These are phyloP conservation scores for Talaromyces stipitatus DNA, from an alignment of 495 filamentous ascomycete genomes.

Conservation along the genomic window DNA sequence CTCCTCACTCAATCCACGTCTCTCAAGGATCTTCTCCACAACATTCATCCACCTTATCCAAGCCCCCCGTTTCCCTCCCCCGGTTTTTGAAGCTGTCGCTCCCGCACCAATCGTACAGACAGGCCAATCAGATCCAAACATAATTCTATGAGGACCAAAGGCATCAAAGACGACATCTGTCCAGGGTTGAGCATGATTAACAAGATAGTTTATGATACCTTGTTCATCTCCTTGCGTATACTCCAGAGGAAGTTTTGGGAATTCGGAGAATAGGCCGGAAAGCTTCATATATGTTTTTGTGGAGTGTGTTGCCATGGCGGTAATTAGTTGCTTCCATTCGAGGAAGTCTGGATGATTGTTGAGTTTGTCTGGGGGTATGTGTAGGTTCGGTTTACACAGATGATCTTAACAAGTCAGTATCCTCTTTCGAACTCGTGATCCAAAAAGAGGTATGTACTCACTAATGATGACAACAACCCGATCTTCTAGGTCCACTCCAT, in stretches of 20 bases:
- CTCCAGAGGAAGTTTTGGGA: constrained; percentile 29
- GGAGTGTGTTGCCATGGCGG: constrained; percentile 44
- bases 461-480: constrained; percentile 62
- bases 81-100: constrained; percentile 8
- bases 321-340: constrained; percentile 34
- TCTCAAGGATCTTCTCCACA: constrained; percentile 49
- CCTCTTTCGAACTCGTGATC: neutral
- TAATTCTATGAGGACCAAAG: constrained; percentile 63
- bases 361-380: constrained; percentile 25
- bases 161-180: constrained; percentile 55
- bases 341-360: constrained; percentile 50
- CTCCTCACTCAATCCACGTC: constrained; percentile 45
- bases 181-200: constrained; percentile 50
- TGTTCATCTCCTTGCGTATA: constrained; percentile 17
- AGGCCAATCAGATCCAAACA: constrained; percentile 91
- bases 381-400: constrained; percentile 77
- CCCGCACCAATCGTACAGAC: constrained; percentile 58
- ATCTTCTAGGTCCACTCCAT: constrained; percentile 47
- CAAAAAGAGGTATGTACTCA: constrained; percentile 22
- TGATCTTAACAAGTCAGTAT: constrained; percentile 50
- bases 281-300: constrained; percentile 78
- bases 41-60: constrained; percentile 42
- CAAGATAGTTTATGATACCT: constrained; percentile 23
- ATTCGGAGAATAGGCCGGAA: constrained; percentile 73
- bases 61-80: constrained; percentile 41